These are phyloP conservation scores for Ormosia emarginata DNA, from an alignment of 306 rosid genomes.

Conservation along the genomic window DNA sequence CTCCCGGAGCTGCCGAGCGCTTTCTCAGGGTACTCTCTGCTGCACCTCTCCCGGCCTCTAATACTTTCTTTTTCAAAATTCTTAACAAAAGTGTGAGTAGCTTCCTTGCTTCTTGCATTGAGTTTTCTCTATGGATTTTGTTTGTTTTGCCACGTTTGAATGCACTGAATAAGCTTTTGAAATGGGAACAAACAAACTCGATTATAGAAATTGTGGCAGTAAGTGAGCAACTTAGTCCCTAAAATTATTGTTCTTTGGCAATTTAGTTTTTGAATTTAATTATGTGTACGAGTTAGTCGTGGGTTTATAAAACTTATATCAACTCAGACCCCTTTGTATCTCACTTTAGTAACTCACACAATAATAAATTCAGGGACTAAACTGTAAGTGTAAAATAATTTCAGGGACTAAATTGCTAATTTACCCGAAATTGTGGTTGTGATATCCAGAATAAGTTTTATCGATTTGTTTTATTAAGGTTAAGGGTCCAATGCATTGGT, in stretches of 20 bases:
- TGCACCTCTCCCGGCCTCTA: slow-evolving; percentile 92
- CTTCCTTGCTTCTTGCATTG: slow-evolving; percentile 38
- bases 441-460: neutral
- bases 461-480: neutral
- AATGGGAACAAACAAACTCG: neutral
- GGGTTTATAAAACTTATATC: too few species aligned
- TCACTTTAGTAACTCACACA: too few species aligned
- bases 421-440: neutral
- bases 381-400: too few species aligned
- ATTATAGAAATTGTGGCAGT: neutral
- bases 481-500: neutral
- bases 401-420: too few species aligned
- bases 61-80: slow-evolving; percentile 45
- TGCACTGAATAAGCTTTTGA: neutral
- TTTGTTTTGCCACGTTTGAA: neutral
- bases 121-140: neutral
- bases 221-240: too few species aligned
- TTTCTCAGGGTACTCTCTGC: slow-evolving; percentile 97
- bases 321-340: too few species aligned
- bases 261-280: too few species aligned
- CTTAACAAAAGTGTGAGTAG: slow-evolving; percentile 47
- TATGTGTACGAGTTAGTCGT: too few species aligned
- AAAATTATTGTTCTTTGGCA: too few species aligned
- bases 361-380: too few species aligned
- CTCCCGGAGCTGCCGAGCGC: slow-evolving; percentile 73